Evolutionary conservation across 1,284 basidiomycete species (phyloP), one percentile per base, ranked within the genome.

Genomic region (Takashimella tepidaria): DNA sequence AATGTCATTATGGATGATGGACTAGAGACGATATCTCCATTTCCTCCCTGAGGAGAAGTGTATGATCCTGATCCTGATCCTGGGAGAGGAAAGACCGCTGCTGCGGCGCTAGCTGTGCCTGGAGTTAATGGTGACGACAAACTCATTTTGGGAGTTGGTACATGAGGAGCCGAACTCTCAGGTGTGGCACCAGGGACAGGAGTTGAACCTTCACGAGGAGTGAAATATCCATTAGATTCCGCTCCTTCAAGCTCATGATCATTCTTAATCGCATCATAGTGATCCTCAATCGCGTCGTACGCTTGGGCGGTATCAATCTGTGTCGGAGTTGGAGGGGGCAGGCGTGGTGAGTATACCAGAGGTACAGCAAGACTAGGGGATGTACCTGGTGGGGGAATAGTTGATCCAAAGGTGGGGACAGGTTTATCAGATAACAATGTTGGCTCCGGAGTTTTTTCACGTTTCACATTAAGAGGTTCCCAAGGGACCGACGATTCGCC

Each of bases 381-480:
- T 16, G 31, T 8, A 37, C n/a, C n/a, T n/a, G 31, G 31, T 16
- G 31, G 31, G 31, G 10, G 10, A 8, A 16, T 16, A 37, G 31
- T 8, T 37, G 31, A 16, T 8, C 10, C 31, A 16, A 37, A 37
- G 10, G 31, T 8, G 10, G 31, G 31, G 16, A 37, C 62, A 4
- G 63, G 60, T 2, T 62, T 56, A n/a, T 42, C 45, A 11, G 49
- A 43, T 37, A 37, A 16, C 45, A 25, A 19, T 54, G 61, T n/a
- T 8, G 31, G 31, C 16, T 37, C 31, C 16, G 31, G 31, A 8
- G 31, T 37, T 16, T 37, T 37, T 16, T 37, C 31, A 37, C 58
- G 50, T 37, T 61, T 63, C 43, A 69, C 59, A 21, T 65, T 67
- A 23, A 69, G 57, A 2, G 67, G 67, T 46, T 69, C 60, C 67